Conservation (phyloP, 2,329 filamentous ascomycete genomes). For the Celoporthe dispersa region DNA sequence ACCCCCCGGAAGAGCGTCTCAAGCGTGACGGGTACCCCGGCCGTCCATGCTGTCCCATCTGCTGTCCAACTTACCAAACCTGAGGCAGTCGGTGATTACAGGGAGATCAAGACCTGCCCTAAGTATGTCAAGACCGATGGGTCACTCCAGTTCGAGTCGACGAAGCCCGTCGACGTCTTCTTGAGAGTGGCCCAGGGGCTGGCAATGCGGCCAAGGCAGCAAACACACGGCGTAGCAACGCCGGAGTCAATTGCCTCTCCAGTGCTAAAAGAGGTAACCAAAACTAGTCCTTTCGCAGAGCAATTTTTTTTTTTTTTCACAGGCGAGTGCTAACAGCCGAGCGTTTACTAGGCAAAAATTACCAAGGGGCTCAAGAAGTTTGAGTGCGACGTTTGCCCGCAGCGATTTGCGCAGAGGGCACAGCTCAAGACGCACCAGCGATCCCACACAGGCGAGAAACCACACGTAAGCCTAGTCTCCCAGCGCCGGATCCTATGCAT, state of each 20-base stretch:
- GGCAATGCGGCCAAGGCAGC: not conserved
- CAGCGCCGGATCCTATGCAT: not conserved
- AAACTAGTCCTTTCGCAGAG: not conserved
- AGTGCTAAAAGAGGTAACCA: slow-evolving; percentile 18
- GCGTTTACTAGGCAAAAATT: slow-evolving; percentile 21
- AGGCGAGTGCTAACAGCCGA: not conserved
- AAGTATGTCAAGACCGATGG: slow-evolving; percentile 24
- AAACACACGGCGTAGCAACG: not conserved
- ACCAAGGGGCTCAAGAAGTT: slow-evolving; percentile 61
- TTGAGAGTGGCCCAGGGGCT: slow-evolving; percentile 17
- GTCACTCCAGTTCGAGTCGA: slow-evolving; percentile 20
- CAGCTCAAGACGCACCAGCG: slow-evolving; percentile 89
- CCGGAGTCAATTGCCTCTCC: slow-evolving; percentile 14
- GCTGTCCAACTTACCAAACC: slow-evolving; percentile 36
- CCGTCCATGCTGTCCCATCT: not conserved
- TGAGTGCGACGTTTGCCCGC: slow-evolving; percentile 69
- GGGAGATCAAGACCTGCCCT: slow-evolving; percentile 26
- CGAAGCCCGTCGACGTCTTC: slow-evolving; percentile 23
- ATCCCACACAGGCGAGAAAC: slow-evolving; percentile 87
- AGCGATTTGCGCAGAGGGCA: slow-evolving; percentile 91
- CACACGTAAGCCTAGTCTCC: slow-evolving; percentile 70
- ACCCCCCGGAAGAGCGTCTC: not conserved
- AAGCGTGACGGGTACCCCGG: not conserved
- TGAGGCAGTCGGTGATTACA: slow-evolving; percentile 26
- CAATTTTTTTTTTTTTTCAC: too few relatives aligned